Conservation (phyloP, 1,284 basidiomycete genomes). For the Cerrena zonata region DNA sequence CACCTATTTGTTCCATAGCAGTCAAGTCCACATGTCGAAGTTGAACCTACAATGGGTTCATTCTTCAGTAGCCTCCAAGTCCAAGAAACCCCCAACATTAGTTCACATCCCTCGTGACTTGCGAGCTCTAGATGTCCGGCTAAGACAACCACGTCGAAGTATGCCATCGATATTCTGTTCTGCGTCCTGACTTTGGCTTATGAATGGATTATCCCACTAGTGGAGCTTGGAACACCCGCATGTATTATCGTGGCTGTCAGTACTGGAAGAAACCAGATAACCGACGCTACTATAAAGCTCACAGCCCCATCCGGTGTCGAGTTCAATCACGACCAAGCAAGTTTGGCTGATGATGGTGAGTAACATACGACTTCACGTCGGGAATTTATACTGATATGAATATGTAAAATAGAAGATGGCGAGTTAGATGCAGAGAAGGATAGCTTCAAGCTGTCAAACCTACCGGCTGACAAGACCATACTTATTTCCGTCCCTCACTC, state of each 20-base stretch:
- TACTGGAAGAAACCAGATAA: conserved; percentile 61
- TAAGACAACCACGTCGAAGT: conserved; percentile 61
- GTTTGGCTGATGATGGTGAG: conserved; percentile 34
- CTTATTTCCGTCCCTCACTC: conserved; percentile 58
- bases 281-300: conserved; percentile 48
- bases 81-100: conserved; percentile 31
- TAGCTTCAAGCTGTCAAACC: conserved; percentile 41
- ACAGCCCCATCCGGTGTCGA: conserved; percentile 44
- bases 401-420: conserved; percentile 7
- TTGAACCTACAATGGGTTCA: conserved; percentile 57
- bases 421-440: conserved; percentile 34
- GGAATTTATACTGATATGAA: too few species aligned
- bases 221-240: conserved; percentile 59
- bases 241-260: conserved; percentile 50
- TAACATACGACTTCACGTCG: background rate
- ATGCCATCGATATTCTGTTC: conserved; percentile 22
- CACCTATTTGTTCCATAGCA: conserved; percentile 53
- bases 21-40: conserved; percentile 52
- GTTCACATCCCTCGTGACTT: conserved; percentile 57
- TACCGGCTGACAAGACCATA: conserved; percentile 40
- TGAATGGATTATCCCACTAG: conserved; percentile 33
- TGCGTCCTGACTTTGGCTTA: too few species aligned
- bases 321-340: conserved; percentile 45
- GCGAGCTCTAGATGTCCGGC: conserved; percentile 51
- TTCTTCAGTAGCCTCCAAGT: conserved; percentile 17